Evolutionary conservation across 1,284 basidiomycete genomes (phyloP).

Genomic region (Veloporphyrellus conicus): DNA sequence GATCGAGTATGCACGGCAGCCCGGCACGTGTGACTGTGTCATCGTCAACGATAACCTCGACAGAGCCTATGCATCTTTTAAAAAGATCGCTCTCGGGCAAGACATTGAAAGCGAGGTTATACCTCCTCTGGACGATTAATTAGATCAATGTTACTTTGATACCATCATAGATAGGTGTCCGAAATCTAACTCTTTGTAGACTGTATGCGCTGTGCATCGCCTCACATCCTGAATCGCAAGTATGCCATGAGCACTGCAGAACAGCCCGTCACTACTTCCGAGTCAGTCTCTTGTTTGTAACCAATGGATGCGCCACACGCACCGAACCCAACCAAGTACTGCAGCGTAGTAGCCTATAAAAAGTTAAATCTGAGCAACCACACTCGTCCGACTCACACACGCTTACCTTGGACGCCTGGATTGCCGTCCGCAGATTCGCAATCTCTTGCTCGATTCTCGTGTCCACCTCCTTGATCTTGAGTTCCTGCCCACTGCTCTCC

Average conservation of each 20-base stretch:
- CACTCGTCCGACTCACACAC: not conserved
- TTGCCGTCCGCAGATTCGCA: constrained; percentile 82
- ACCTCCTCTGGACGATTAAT: constrained; percentile 56
- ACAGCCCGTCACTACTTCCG: constrained; percentile 70
- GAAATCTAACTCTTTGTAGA: not conserved
- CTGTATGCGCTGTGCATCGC: not conserved
- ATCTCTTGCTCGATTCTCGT: constrained; percentile 98
- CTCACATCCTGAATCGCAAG: constrained; percentile 58
- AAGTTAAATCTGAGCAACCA: constrained; percentile 3
- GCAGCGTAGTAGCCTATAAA: constrained; percentile 69
- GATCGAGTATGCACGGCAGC: constrained; percentile 79
- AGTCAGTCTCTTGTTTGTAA: constrained; percentile 12
- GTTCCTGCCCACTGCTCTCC: constrained; percentile 86
- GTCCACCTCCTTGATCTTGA: constrained; percentile 98
- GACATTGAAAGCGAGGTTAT: constrained; percentile 50
- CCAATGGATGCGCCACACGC: constrained; percentile 26
- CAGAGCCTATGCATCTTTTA: constrained; percentile 71
- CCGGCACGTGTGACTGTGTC: constrained; percentile 75
- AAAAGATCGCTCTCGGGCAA: constrained; percentile 68
- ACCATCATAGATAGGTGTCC: constrained; percentile 13
- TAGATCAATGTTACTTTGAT: constrained; percentile 6
- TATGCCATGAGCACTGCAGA: constrained; percentile 86
- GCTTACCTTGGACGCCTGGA: constrained; percentile 84
- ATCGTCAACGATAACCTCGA: constrained; percentile 93
- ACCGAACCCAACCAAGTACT: constrained; percentile 83